Conservation (phyloP, 179 eudicot genomes). For the Gypsophila paniculata region DNA sequence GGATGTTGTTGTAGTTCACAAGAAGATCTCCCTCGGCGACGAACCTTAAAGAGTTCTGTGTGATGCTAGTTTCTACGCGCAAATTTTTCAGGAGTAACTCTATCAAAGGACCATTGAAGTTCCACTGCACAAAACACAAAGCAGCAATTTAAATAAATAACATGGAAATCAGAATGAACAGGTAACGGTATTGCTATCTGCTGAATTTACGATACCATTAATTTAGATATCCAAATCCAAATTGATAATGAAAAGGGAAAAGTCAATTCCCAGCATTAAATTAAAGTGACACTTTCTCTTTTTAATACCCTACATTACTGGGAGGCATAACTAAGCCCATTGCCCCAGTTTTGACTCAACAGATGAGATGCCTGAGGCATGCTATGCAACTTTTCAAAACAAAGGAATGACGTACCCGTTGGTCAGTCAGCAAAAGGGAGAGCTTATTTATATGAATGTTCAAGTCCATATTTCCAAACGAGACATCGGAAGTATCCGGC, state of each 20-base stretch:
- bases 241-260: neutral
- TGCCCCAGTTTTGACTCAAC: neutral
- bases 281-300: neutral
- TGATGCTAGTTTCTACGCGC: conserved; percentile 27
- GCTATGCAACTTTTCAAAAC: neutral
- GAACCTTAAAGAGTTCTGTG: conserved; percentile 16
- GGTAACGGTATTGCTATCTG: neutral
- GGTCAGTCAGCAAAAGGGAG: conserved; percentile 75
- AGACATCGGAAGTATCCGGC: conserved; percentile 33
- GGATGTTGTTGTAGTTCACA: conserved; percentile 81
- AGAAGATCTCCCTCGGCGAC: conserved; percentile 45
- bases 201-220: too few species aligned
- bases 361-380: neutral
- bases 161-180: conserved; percentile 14
- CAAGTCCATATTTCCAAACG: conserved; percentile 37
- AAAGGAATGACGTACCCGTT: conserved; percentile 54
- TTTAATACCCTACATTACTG: neutral
- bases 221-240: neutral
- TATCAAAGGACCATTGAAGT: conserved; percentile 73
- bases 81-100: conserved; percentile 57
- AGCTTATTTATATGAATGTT: conserved; percentile 49
- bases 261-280: neutral
- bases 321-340: neutral
- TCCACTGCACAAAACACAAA: conserved; percentile 46
- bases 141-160: neutral